Evolutionary conservation across 352 stramenopile species (phyloP), one percentile per base, ranked within the genome.

Genomic region (Phytophthora constricta): DNA sequence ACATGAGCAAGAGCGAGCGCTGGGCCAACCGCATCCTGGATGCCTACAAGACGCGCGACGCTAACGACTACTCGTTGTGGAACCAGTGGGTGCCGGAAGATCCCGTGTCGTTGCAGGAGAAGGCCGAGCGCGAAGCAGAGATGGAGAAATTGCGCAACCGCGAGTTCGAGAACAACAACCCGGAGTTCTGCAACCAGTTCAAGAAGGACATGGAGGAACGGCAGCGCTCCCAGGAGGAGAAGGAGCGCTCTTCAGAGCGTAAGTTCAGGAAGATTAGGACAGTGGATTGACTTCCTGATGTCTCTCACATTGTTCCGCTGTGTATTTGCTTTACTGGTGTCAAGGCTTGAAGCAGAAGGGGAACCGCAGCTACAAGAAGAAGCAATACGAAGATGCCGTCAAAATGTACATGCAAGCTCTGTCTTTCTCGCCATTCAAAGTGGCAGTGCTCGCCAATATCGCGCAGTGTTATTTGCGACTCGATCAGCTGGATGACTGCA

Each of bases 31-130:
- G 85, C 31, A 67, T 90, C 8, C 63, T 93, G 2, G 70, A 73
- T 4, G 82, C 85, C 23, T 93, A 92, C 65, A 93, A 92, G 55
- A 57, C 80, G 3, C 80, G 83, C 3, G 87, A 95, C 47, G 84
- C 82, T 23, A 95, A 93, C 62, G 84, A 93, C 72, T 95, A 93
- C 68, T 95, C 87, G 7, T 19, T 83, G n/a, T 95, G 87, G 87
- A 27, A 75, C 22, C 72, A 73, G n/a, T 95, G 87, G 85, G 79
- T 83, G 27, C 85, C 87, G 0, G 71, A 92, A 62, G 87, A 95
- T 33, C 85, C 87, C 0, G 85, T 81, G 13, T 87, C 83, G 11
- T 27, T 84, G 4, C 78, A 90, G 28, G 87, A 93, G 53, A 77
- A 80, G n/a, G 78, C 74, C 1, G 74, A 82, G 45, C 74, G 79